A percentile compares a stretch with the other conserved stretches of the same genome.
These are phyloP conservation scores for Crithidia brevicula DNA, from an alignment of 208 protist species.

Conservation along the genomic window DNA sequence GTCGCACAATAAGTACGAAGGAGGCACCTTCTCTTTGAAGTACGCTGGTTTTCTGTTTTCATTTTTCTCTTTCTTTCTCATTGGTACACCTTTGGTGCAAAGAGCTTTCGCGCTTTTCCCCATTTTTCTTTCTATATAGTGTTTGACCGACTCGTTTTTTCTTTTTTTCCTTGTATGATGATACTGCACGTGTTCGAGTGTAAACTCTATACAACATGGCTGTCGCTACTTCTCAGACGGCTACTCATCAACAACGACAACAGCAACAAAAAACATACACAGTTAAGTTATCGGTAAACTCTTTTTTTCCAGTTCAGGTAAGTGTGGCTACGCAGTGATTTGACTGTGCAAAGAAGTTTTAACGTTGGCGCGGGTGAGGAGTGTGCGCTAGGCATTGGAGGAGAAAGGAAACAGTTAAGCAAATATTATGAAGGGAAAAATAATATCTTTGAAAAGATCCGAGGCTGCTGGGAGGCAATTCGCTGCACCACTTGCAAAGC, in stretches of 20 bases:
- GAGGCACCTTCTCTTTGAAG: not conserved
- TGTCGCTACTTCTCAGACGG: not conserved
- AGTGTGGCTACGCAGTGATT: not conserved
- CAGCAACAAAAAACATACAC: not conserved
- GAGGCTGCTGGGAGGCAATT: not conserved
- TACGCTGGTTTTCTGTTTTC: constrained; percentile 6
- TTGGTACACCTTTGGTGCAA: not conserved
- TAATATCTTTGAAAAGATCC: too few relatives aligned
- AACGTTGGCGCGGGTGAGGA: too few relatives aligned
- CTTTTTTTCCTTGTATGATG: not conserved
- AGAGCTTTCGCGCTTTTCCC: not conserved
- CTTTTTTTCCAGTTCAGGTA: not conserved
- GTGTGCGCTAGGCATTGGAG: not conserved
- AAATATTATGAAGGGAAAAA: not conserved
- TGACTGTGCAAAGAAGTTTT: too few relatives aligned
- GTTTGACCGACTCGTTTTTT: too few relatives aligned
- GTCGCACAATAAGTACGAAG: not conserved
- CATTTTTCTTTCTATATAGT: too few relatives aligned
- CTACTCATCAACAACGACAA: not conserved
- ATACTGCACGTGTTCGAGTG: not conserved
- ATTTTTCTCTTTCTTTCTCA: constrained; percentile 13
- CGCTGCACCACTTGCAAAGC: not conserved
- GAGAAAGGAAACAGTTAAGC: not conserved
- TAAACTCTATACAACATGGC: not conserved
- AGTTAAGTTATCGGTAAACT: not conserved